Evolutionary conservation across 1,139 yeast species (phyloP), one percentile per base, ranked within the genome.

Genomic region (Suhomyces wounanorum): DNA sequence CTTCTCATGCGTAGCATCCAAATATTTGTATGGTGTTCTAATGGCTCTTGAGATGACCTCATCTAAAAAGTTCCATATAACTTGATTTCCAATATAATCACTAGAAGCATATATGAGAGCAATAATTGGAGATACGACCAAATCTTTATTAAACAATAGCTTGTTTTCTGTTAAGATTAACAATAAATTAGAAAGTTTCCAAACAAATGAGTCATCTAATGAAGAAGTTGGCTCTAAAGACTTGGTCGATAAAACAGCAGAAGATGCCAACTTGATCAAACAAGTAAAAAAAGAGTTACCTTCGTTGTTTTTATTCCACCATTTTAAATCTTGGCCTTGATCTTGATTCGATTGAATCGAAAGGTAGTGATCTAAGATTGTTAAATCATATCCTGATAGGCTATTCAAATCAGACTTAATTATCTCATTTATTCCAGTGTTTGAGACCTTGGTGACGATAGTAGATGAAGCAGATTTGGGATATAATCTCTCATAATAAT

Each of bases 11-110:
- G 89, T 76, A 52, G 75, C 62, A 62, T 92, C 98, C 49, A 89
- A 78, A 59, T 90, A 92, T 63, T 88, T 90, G 68, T 87, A 94
- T 0, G 97, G 97, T 1, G 89, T 70, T 53, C 83, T 78, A 49
- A 87, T 77, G 53, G 85, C 77, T 57, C 97, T 78, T 1, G 90
- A 74, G 26, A 89, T 77, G 0, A 88, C 73, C 63, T 91, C 95
- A 63, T 91, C 96, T 14, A 92, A 58, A 38, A 89, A 66, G 14
- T 72, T 72, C 86, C 90, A 87, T 28, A 68, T 45, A 2, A 38
- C 18, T 8, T 44, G 13, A 13, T 38, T 36, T 8, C 49, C 40
- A 17, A 43, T 21, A 25, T 31, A 43, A 3, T 43, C 42, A 44
- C 54, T 45, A 36, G 78, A 61, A 43, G 83, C 74, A 40, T 72